These are phyloP conservation scores for Cladosporium sp. DNA, from an alignment of 2,329 filamentous ascomycete genomes.

Conservation along the genomic window DNA sequence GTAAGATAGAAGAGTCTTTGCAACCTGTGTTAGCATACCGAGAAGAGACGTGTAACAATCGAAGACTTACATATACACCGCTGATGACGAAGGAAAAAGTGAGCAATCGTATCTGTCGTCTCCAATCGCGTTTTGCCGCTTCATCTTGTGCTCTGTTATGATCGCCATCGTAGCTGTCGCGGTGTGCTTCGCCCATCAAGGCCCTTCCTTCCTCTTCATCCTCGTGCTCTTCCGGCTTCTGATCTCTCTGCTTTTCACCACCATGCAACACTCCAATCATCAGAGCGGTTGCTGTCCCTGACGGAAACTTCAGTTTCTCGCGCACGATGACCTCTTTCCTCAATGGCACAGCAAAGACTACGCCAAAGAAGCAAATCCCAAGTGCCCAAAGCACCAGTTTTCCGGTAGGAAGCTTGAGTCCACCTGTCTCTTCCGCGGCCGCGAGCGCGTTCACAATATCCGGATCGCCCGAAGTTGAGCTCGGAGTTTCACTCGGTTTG, in stretches of 20 bases:
- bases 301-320: slow-evolving; percentile 89
- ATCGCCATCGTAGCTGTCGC: not conserved
- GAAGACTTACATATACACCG: slow-evolving; percentile 42
- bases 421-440: slow-evolving; percentile 17
- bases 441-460: slow-evolving; percentile 17
- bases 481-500: slow-evolving; percentile 57
- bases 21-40: not conserved
- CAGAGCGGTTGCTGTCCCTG: slow-evolving; percentile 88
- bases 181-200: slow-evolving; percentile 23
- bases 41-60: not conserved
- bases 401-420: slow-evolving; percentile 47
- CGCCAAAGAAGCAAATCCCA: slow-evolving; percentile 91
- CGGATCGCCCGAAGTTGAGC: slow-evolving; percentile 16
- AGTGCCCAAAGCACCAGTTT: slow-evolving; percentile 86
- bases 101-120: slow-evolving; percentile 54
- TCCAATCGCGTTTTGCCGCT: slow-evolving; percentile 48
- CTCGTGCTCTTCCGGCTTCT: slow-evolving; percentile 20
- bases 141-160: slow-evolving; percentile 2
- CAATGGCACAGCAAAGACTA: slow-evolving; percentile 89
- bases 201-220: slow-evolving; percentile 29
- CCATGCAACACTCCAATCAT: slow-evolving; percentile 89
- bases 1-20: slow-evolving; percentile 74
- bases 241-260: slow-evolving; percentile 27
- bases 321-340: slow-evolving; percentile 86
- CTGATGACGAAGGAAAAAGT: slow-evolving; percentile 55